Evolutionary conservation across 768 basidiomycete species (phyloP), one percentile per base, ranked within the genome.

Genomic region (Leccinum fibrillosum): DNA sequence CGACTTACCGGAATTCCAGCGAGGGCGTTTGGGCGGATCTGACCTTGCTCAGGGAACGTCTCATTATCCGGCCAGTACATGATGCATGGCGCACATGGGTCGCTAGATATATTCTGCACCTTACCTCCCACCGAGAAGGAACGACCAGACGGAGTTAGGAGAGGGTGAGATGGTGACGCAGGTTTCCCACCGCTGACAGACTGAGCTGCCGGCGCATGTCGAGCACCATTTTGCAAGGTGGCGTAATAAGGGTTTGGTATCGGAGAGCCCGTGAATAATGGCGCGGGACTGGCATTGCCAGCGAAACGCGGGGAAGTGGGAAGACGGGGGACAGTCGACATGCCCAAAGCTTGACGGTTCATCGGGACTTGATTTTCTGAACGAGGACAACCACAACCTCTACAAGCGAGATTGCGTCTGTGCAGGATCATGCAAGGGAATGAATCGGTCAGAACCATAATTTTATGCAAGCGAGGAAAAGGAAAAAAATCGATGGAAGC

Each of bases 31-130:
- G 88, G 89, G 3, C 89, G 78, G 57, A 88, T 89, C 75, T 93
- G 92, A 12, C 88, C 84, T 69, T 84, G 86, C 63, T 89, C 87
- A 1, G 92, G 92, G 60, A 90, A 77, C 4, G 89, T 81, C 68
- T 94, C 92, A 64, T 94, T 94, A 71, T 92, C 91, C 5, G 92
- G 91, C 92, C 92, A 94, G 65, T 88, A 93, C 85, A 93, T 86
- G 75, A 92, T 79, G 64, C 91, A 91, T 4, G 91, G 88, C 28
- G 76, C 65, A 51, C 85, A 69, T 19, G 90, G 89, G 68, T 93
- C 89, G 39, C 64, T 76, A 26, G 89, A 92, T 59, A 93, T 72
- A 64, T 94, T 92, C 65, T 87, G 88, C 7, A 93, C 89, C 62
- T 83, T 83, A 10, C 91, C 92, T 56, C 90, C 90, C 23, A 82